Evolutionary conservation across 768 basidiomycete species (phyloP), one percentile per base, ranked within the genome.

Genomic region (Tulasnella sp.): DNA sequence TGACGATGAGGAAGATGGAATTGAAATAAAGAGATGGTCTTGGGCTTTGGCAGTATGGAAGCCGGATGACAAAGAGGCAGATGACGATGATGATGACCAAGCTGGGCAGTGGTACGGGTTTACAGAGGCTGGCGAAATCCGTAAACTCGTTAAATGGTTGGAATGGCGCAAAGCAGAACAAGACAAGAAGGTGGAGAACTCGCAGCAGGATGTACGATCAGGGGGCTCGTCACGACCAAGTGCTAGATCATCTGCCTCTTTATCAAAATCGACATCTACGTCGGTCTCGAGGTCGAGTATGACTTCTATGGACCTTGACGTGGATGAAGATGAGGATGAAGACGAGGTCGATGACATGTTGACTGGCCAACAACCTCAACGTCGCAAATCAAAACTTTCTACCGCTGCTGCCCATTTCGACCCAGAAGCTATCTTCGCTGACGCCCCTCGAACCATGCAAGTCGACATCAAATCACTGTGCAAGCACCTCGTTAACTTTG

Each of bases 91-190:
- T 2, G 1, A 74, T 64, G 63, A 66, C 3, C 67, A 66, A 8
- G 65, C 59, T 2, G 73, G 78, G 47, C 67, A 66, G n/a, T 88
- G 85, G 85, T 86, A 83, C 81, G 81, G 72, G 10, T 79, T 87
- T 64, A 74, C 71, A 67, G 70, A 81, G 7, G 75, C 78, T 0
- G 66, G 66, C 32, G 82, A 86, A 53, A 77, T 88, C 53, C 60
- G 64, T 45, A 79, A 75, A 60, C 63, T 86, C 19, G 76, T 77
- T 2, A 71, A 77, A 45, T 87, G 81, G 81, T 65, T 84, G 28
- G 27, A 25, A 28, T 49, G 47, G 53, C 34, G 9, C 9, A 31
- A 16, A 13, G 13, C 19, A n/a, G 48, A 35, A 22, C 41, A 27
- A 19, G 46, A 31, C 19, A 37, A 19, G 32, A 29, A 39, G 8